These are phyloP conservation scores for Mercurialis annua DNA, from an alignment of 345 rosid genomes.

Conservation along the genomic window DNA sequence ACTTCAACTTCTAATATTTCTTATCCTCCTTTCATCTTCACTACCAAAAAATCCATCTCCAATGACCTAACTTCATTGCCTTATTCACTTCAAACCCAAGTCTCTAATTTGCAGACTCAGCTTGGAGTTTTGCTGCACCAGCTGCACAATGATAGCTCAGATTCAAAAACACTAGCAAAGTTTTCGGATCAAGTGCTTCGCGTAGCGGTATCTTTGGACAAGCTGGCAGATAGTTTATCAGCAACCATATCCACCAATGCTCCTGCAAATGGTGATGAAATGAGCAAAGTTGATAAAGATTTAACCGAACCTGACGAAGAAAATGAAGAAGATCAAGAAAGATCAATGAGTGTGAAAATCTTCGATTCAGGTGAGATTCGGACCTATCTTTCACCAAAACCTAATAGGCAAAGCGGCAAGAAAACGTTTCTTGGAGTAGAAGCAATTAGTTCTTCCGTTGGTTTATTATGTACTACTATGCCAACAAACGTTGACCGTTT, in stretches of 20 bases:
- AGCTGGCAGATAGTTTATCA: constrained; percentile 34
- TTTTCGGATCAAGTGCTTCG: constrained; percentile 48
- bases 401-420: constrained; percentile 37
- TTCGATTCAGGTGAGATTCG: constrained; percentile 44
- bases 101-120: constrained; percentile 37
- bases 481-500: constrained; percentile 34
- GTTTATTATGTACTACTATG: constrained; percentile 32
- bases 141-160: constrained; percentile 32
- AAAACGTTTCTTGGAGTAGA: constrained; percentile 49
- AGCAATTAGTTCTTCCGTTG: constrained; percentile 42
- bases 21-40: constrained; percentile 23
- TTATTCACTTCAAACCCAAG: constrained; percentile 28
- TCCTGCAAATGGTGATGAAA: constrained; percentile 10
- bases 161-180: constrained; percentile 20
- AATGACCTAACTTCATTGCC: constrained; percentile 11
- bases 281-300: constrained; percentile 34
- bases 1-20: constrained; percentile 29
- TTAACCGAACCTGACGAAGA: constrained; percentile 33
- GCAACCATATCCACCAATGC: constrained; percentile 14
- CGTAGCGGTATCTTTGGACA: constrained; percentile 45
- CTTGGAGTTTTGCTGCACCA: constrained; percentile 39
- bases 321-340: constrained; percentile 34
- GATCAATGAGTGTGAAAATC: constrained; percentile 5
- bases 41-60: constrained; percentile 12
- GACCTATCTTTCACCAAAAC: constrained; percentile 41